Percentiles rank a stretch among this genome's conserved stretches.
Conservation (phyloP, 148 eudicot species). For the Spergularia bocconei region DNA sequence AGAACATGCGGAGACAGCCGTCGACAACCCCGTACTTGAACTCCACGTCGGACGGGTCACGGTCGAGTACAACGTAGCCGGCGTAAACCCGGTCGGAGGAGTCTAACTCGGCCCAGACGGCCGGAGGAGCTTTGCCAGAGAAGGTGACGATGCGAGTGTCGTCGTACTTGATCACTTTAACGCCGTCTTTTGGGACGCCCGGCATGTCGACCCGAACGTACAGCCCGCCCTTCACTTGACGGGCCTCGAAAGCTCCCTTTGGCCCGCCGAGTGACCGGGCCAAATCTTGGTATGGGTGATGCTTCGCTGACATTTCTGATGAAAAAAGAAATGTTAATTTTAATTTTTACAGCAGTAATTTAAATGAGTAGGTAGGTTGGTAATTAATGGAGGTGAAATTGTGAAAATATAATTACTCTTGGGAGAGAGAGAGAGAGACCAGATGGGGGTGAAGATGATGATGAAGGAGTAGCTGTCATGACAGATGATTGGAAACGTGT, state of each 20-base stretch:
- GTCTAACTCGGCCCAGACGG: background rate
- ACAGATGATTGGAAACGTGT: background rate
- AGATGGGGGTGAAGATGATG: no score
- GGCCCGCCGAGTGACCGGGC: background rate
- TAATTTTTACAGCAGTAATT: no score
- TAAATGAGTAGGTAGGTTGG: no score
- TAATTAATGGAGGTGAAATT: no score
- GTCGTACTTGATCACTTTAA: no score
- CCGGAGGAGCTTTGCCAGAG: background rate
- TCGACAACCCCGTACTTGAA: background rate
- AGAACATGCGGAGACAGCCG: background rate
- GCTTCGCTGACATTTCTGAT: background rate
- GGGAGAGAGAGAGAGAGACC: no score
- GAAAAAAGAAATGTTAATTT: no score
- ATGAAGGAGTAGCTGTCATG: no score
- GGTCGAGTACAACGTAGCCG: background rate
- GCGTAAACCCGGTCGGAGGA: background rate
- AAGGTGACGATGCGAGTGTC: no score
- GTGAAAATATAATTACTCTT: no score
- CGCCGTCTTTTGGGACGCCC: background rate
- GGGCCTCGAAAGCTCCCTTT: background rate
- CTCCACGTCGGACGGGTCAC: background rate
- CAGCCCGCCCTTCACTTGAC: background rate
- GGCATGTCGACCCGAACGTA: slow-evolving; percentile 18
- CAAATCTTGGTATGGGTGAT: background rate